A percentile compares a stretch with the other conserved stretches of the same genome.
Conservation (phyloP, 176 grass and related monocot genomes). For the Elaeis guineensis region DNA sequence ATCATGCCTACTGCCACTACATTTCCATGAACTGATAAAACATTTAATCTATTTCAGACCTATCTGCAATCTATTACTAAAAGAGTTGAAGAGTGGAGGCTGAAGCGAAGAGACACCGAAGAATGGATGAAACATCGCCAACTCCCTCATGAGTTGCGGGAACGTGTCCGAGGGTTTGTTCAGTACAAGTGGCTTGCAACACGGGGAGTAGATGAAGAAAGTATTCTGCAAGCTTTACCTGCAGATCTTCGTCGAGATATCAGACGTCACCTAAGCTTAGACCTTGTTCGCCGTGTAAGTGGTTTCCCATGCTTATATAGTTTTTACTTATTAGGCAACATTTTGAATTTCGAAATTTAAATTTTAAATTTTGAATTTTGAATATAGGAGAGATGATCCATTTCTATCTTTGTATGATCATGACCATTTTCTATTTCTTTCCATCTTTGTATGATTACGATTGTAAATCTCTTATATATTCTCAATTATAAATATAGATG, state of each 20-base stretch:
- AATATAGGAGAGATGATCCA: too few relatives aligned
- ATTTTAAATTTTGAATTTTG: too few relatives aligned
- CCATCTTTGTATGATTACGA: too few relatives aligned
- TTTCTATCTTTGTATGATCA: too few relatives aligned
- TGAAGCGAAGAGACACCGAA: conserved; percentile 37
- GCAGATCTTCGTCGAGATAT: conserved; percentile 36
- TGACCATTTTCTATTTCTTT: too few relatives aligned
- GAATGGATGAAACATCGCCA: conserved; percentile 46
- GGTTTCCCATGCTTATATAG: too few relatives aligned
- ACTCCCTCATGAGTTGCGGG: conserved; percentile 25
- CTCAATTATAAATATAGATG: too few relatives aligned
- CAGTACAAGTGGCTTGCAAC: conserved; percentile 40
- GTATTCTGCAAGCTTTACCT: conserved; percentile 29
- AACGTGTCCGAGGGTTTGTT: conserved; percentile 17
- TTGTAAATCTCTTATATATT: too few relatives aligned
- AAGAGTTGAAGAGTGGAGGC: conserved; percentile 40
- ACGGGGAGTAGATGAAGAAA: conserved; percentile 36
- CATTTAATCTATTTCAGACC: conserved; percentile 17
- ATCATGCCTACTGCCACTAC: too few relatives aligned
- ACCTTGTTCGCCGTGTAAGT: conserved; percentile 40
- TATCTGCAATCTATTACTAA: conserved; percentile 34
- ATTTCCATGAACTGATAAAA: not conserved
- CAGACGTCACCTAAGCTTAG: conserved; percentile 35
- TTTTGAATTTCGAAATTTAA: too few relatives aligned
- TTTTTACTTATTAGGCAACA: too few relatives aligned